A percentile compares a stretch with the other conserved stretches of the same genome.
These are phyloP conservation scores for Vitis riparia DNA, from an alignment of 164 flowering plant genomes.

Conservation along the genomic window DNA sequence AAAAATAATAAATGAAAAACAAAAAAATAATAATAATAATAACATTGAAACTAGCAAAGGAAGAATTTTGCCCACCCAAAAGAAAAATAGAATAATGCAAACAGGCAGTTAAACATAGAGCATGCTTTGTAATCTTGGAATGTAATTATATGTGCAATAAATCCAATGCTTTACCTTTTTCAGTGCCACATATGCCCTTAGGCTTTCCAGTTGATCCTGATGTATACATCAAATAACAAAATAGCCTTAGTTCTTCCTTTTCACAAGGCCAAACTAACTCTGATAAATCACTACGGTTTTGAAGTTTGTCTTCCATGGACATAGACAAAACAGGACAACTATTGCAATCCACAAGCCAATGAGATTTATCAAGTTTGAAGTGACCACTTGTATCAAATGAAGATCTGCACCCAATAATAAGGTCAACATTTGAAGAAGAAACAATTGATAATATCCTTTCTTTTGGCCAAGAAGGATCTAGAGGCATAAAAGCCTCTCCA, in stretches of 20 bases:
- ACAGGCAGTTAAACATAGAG: background rate
- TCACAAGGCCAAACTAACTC: slow-evolving; percentile 63
- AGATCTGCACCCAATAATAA: slow-evolving; percentile 45
- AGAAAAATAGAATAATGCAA: background rate
- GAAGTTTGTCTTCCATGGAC: slow-evolving; percentile 33
- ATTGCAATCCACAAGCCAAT: slow-evolving; percentile 44
- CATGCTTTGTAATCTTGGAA: background rate
- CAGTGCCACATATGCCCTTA: slow-evolving; percentile 94
- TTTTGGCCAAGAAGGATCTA: slow-evolving; percentile 87
- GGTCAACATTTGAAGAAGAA: slow-evolving; percentile 47
- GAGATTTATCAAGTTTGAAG: slow-evolving; percentile 26
- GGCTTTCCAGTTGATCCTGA: slow-evolving; percentile 95
- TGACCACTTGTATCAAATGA: slow-evolving; percentile 19
- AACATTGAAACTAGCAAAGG: too few relatives aligned
- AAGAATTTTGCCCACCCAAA: background rate
- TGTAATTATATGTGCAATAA: background rate
- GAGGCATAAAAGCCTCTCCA: slow-evolving; percentile 86
- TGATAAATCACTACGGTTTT: slow-evolving; percentile 9
- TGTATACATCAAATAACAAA: slow-evolving; percentile 87
- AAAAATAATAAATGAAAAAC: too few relatives aligned
- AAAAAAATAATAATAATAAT: too few relatives aligned
- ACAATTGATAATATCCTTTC: slow-evolving; percentile 60
- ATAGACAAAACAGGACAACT: slow-evolving; percentile 43
- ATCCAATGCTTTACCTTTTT: slow-evolving; percentile 49
- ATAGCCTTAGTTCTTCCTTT: slow-evolving; percentile 34